phyloP scores from a whole-genome alignment of 495 filamentous ascomycete species.

The Xylaria flabelliformis region DNA sequence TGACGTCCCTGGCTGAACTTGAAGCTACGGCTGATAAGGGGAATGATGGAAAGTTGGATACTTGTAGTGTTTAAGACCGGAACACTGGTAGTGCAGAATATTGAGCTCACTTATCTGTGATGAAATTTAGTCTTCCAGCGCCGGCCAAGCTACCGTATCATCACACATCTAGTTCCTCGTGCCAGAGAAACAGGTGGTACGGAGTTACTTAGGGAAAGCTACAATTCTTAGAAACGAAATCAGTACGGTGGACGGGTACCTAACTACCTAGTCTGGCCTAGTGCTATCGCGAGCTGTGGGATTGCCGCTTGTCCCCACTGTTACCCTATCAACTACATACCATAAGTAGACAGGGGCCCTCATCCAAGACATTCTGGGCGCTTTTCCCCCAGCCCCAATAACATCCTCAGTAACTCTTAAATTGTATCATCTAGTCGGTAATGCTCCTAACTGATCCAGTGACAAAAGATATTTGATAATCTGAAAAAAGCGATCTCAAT shows the following conservation, averaged over 20 bases:
- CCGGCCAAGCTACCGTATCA: neutral
- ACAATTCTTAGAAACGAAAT: neutral
- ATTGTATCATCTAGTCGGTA: neutral
- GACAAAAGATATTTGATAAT: neutral
- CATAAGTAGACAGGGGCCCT: neutral
- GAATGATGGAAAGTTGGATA: neutral
- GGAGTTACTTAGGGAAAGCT: neutral
- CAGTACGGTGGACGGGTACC: neutral
- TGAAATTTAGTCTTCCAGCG: neutral
- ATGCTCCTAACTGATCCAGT: neutral
- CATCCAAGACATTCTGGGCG: neutral
- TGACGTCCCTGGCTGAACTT: neutral
- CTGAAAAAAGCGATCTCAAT: neutral
- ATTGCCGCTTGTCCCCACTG: constrained; percentile 2
- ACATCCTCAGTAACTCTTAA: neutral
- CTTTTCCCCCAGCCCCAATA: neutral
- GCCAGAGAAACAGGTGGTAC: neutral
- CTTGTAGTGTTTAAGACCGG: neutral
- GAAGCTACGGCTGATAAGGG: neutral
- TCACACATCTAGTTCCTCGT: neutral
- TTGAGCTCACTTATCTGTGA: neutral
- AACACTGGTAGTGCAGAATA: neutral
- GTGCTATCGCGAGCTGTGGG: constrained; percentile 7
- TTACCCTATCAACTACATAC: constrained; percentile 21
- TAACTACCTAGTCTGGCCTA: constrained; percentile 9